Percentiles rank a stretch among this genome's conserved stretches.
These are phyloP conservation scores for Ganoderma leucocontextum DNA, from an alignment of 1,284 basidiomycete genomes.

Conservation along the genomic window DNA sequence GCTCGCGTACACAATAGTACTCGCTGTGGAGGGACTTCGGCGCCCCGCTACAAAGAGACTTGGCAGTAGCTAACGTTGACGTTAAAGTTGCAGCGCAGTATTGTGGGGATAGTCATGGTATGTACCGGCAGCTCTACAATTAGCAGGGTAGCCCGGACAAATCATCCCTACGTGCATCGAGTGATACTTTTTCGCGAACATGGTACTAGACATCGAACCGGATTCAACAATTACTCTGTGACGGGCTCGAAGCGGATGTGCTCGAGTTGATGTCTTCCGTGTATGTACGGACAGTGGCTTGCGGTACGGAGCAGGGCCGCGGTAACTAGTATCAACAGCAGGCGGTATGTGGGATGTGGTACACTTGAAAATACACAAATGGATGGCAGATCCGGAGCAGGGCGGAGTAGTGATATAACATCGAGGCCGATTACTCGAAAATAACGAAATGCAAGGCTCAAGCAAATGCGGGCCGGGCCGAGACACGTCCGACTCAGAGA, in stretches of 20 bases:
- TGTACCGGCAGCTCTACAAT: no score
- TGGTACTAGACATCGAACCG: no score
- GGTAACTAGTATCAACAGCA: background rate
- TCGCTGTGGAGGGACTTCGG: background rate
- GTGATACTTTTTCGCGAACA: no score
- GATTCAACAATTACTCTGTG: background rate
- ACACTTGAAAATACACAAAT: background rate
- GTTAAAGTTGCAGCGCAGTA: no score
- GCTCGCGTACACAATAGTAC: background rate
- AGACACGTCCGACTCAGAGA: background rate
- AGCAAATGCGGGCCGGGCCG: background rate
- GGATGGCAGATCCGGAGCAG: background rate
- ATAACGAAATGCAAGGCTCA: background rate
- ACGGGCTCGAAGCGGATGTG: background rate
- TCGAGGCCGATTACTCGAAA: background rate
- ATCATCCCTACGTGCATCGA: no score
- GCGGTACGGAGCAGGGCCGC: background rate
- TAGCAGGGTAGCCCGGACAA: no score
- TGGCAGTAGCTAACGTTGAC: background rate
- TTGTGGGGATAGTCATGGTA: background rate
- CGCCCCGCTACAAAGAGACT: background rate
- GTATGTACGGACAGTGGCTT: slow-evolving; percentile 1
- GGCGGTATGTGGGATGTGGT: background rate
- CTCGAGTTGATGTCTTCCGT: background rate
- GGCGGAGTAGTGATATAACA: slow-evolving; percentile 7